Evolutionary conservation across 495 filamentous ascomycete genomes (phyloP), one percentile per base, ranked within the genome.

Genomic region (Neurospora sp.): DNA sequence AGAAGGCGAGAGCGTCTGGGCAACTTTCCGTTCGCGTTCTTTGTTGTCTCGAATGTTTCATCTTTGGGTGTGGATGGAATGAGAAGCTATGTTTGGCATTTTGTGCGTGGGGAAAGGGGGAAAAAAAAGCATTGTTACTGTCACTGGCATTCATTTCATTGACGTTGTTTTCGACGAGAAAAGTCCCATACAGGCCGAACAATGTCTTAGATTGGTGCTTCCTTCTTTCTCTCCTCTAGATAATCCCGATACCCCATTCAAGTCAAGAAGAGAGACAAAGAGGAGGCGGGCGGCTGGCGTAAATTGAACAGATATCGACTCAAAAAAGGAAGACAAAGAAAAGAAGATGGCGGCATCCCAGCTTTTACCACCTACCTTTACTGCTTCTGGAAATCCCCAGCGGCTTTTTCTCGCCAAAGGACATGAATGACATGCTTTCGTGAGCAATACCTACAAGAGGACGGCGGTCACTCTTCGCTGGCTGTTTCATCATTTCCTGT

Each of bases 91-190:
- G 38, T 59, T 69, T 69, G 61, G 40, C n/a, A 61, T 73, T 69
- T 71, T 20, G 61, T 40, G 48, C 48, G 20, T 31, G 48, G 48
- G 48, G 48, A 14, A 59, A 40, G 40, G 40, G 9, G 14, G 16
- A 2, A 8, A 41, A 73, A 45, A 71, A 70, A 61, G 53, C 69
- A 71, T 73, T 73, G 73, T 74, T 72, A 40, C 40, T 4, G 48
- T 42, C 37, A 71, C 16, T 68, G 37, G 69, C 16, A 44, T 40
- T 65, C 53, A 35, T 35, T 1, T 65, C 53, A 65, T 65, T 35
- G 14, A 65, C 27, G 27, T 65, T 16, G 27, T 61, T 61, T 61
- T 61, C 53, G 53, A 61, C 53, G 53, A 61, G 12, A 61, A 35
- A 3, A 45, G 17, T 3, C 8, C 17, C 42, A 45, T 4, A 45